Percentiles rank a stretch among this genome's conserved stretches.
phyloP scores from a whole-genome alignment of 192 early-diverging fungal species.

The Rhizophagus sp. region DNA sequence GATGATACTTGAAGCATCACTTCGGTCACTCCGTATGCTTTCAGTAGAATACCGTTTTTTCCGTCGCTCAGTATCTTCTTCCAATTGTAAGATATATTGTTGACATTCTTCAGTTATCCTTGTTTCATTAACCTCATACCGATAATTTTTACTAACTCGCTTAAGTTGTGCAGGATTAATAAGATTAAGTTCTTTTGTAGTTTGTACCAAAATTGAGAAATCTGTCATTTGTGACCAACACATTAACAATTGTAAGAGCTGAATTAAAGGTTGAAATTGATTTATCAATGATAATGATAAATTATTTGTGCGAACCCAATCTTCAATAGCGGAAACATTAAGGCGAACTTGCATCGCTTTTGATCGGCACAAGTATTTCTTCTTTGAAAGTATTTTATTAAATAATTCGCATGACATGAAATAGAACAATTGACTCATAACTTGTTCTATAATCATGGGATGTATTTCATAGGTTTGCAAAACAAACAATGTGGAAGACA shows the following conservation, averaged over 20 bases:
- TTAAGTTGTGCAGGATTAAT: constrained; percentile 76
- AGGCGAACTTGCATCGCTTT: constrained; percentile 83
- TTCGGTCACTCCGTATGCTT: constrained; percentile 27
- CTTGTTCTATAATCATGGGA: constrained; percentile 68
- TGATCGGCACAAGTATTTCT: constrained; percentile 72
- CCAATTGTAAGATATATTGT: constrained; percentile 72
- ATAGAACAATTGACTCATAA: constrained; percentile 77
- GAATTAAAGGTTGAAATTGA: constrained; percentile 71
- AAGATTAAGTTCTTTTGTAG: constrained; percentile 61
- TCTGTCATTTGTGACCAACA: constrained; percentile 74
- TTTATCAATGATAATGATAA: constrained; percentile 40
- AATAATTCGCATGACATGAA: constrained; percentile 77
- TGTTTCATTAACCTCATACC: constrained; percentile 87
- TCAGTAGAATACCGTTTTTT: constrained; percentile 37
- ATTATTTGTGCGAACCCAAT: constrained; percentile 78
- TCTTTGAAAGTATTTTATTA: constrained; percentile 81
- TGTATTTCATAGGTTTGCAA: constrained; percentile 78
- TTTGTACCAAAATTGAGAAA: constrained; percentile 75
- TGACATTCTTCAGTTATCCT: constrained; percentile 70
- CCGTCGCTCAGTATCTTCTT: constrained; percentile 65
- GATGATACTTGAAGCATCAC: constrained; percentile 29
- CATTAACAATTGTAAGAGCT: constrained; percentile 82
- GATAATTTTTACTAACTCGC: constrained; percentile 72
- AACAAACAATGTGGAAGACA: constrained; percentile 67
- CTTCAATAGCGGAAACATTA: constrained; percentile 78